phyloP scores from a whole-genome alignment of 495 filamentous ascomycete species.

The Neurospora sp. region DNA sequence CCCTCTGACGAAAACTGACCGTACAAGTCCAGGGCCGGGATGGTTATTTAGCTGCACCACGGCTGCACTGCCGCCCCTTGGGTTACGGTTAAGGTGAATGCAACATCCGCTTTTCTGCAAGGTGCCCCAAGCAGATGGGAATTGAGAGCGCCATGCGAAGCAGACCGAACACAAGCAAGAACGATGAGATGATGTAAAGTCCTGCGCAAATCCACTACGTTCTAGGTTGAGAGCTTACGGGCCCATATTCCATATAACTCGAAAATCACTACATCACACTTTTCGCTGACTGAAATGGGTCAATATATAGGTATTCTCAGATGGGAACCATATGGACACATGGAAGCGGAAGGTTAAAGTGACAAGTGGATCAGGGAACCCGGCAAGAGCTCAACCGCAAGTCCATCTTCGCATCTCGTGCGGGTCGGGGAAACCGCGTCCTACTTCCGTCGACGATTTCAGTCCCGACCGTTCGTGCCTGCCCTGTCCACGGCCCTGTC shows the following conservation, averaged over 20 bases:
- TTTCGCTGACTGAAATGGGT: background rate
- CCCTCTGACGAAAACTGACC: background rate
- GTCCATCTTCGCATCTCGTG: background rate
- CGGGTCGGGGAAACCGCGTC: background rate
- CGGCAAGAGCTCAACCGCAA: background rate
- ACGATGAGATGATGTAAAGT: background rate
- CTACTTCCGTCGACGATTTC: background rate
- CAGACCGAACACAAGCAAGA: background rate
- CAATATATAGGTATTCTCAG: background rate
- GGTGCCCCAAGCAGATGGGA: background rate
- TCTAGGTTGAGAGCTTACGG: background rate
- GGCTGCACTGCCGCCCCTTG: background rate
- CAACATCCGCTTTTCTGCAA: background rate
- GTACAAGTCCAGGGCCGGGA: background rate
- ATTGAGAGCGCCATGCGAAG: background rate
- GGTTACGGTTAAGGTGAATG: background rate
- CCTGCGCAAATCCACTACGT: background rate
- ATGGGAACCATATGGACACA: background rate
- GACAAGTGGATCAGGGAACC: background rate
- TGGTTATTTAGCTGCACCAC: background rate
- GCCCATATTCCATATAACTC: background rate
- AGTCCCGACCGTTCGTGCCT: background rate
- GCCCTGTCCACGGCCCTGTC: background rate
- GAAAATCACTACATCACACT: background rate
- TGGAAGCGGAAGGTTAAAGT: background rate